Percentiles rank a stretch among this genome's conserved stretches.
Evolutionary conservation across 2,329 filamentous ascomycete genomes (phyloP).

Genomic region (Botrytis elliptica): DNA sequence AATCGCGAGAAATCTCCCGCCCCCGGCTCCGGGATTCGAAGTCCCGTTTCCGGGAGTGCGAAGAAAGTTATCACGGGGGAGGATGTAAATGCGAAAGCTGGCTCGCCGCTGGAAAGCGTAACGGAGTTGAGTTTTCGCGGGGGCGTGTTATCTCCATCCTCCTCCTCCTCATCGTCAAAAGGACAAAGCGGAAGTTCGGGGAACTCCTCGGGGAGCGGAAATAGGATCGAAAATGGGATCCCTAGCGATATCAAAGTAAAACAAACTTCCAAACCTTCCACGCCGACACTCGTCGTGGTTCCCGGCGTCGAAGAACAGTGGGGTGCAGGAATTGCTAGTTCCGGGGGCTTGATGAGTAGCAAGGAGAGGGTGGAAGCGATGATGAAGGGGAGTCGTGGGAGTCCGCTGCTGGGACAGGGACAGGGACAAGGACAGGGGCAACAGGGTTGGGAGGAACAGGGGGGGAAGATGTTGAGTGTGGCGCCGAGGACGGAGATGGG

Average conservation of each 20-base stretch:
- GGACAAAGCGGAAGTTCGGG: background rate
- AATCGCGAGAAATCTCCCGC: background rate
- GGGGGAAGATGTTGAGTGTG: background rate
- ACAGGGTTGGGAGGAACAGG: background rate
- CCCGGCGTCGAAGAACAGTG: background rate
- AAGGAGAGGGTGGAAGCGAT: background rate
- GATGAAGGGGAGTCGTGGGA: slow-evolving; percentile 9
- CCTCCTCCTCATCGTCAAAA: background rate
- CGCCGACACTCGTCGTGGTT: background rate
- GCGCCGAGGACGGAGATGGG: background rate
- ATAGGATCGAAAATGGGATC: background rate
- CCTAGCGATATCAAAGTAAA: background rate
- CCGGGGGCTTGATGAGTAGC: background rate
- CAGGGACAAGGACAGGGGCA: too few species aligned
- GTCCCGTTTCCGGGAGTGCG: too few species aligned
- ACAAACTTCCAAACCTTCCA: background rate
- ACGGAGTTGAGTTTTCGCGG: background rate
- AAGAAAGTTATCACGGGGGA: background rate
- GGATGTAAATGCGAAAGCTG: background rate
- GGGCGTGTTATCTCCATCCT: background rate
- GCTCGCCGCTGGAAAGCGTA: background rate
- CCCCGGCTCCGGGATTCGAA: too few species aligned
- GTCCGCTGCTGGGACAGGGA: background rate
- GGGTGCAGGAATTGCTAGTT: background rate
- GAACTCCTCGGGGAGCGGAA: too few species aligned